Evolutionary conservation across 805 yeast genomes (phyloP).

Genomic region (Myxozyma geophila): DNA sequence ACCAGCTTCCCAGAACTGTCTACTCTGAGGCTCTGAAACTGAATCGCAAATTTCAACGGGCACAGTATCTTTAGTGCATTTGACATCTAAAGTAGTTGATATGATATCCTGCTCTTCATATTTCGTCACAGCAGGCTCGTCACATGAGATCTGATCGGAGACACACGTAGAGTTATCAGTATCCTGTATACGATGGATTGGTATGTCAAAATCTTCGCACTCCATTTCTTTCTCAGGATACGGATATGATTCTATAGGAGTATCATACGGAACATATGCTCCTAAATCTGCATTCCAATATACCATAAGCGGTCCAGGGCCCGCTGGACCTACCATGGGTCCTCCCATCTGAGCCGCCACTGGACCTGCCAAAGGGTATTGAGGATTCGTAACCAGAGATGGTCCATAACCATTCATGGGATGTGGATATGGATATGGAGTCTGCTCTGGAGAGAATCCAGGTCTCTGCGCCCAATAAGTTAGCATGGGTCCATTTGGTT

Average conservation of each 20-base stretch:
- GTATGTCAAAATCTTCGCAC: not conserved
- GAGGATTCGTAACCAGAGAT: not conserved
- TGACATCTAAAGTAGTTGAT: no score
- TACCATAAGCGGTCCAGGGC: not conserved
- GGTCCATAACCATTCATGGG: not conserved
- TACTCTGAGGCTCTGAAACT: no score
- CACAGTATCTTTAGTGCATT: no score
- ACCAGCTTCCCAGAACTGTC: no score
- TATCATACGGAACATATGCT: not conserved
- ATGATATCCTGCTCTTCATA: no score
- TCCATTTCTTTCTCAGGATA: not conserved
- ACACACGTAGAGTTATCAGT: not conserved
- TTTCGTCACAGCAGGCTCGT: not conserved
- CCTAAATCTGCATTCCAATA: not conserved
- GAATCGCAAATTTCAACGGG: no score
- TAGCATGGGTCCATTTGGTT: not conserved
- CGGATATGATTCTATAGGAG: not conserved
- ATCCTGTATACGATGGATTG: not conserved
- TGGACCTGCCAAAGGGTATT: not conserved
- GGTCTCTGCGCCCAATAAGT: slow-evolving; percentile 18
- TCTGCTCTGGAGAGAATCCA: not conserved
- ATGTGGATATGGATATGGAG: not conserved
- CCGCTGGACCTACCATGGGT: no score
- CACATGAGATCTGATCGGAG: not conserved
- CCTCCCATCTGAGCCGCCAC: no score